Conservation (phyloP, 345 rosid species). For the Citrus glauca region DNA sequence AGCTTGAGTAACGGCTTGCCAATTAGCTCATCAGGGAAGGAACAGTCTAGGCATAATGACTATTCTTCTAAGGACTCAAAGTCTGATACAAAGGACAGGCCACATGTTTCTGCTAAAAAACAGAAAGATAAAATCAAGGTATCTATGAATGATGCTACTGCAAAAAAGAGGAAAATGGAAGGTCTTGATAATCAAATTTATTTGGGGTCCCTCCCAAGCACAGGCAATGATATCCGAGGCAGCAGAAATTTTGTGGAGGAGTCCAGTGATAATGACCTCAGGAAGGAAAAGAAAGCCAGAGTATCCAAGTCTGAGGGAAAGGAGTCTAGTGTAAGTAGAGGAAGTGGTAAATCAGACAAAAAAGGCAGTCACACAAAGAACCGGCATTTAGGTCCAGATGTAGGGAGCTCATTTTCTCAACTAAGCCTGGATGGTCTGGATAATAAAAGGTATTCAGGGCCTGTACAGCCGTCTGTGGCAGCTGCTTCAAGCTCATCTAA, state of each 20-base stretch:
- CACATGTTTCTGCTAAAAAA: constrained; percentile 36
- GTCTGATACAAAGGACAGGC: constrained; percentile 33
- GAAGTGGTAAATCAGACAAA: constrained; percentile 48
- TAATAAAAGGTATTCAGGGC: constrained; percentile 51
- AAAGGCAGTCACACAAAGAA: constrained; percentile 41
- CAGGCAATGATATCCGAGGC: constrained; percentile 31
- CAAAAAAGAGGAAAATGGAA: constrained; percentile 61
- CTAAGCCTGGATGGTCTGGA: constrained; percentile 41
- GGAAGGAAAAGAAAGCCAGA: constrained; percentile 61
- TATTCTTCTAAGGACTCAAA: constrained; percentile 33
- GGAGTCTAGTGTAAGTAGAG: constrained; percentile 54
- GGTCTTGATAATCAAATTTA: constrained; percentile 29
- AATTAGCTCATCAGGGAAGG: constrained; percentile 39
- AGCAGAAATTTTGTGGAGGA: constrained; percentile 34
- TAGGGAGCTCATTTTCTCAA: constrained; percentile 33
- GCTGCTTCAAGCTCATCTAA: constrained; percentile 96
- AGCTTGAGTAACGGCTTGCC: constrained; percentile 48
- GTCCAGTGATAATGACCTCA: constrained; percentile 49
- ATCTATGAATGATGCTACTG: constrained; percentile 28
- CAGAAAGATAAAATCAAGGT: constrained; percentile 34
- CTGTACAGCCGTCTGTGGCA: constrained; percentile 45
- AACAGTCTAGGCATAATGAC: constrained; percentile 36
- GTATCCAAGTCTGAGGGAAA: constrained; percentile 50
- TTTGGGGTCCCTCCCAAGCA: constrained; percentile 18
- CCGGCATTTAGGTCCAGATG: constrained; percentile 32